Conservation (phyloP, 148 eudicot genomes). For the Vaccinium macrocarpon region DNA sequence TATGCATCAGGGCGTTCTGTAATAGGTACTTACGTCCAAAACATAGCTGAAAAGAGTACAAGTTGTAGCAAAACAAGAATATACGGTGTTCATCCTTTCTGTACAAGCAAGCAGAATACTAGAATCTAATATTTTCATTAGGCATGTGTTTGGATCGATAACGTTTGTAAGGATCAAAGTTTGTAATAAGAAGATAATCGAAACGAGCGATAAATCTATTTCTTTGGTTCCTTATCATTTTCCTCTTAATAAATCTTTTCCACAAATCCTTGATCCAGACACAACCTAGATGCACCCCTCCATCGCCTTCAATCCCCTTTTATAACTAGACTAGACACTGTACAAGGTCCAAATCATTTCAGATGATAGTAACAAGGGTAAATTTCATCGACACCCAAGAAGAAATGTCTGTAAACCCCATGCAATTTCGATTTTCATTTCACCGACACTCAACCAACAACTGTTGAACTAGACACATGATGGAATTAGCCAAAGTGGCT, state of each 20-base stretch:
- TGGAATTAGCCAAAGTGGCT: no score
- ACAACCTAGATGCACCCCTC: not conserved
- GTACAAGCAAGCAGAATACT: not conserved
- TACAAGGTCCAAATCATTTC: not conserved
- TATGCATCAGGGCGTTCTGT: not conserved
- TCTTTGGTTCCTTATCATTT: not conserved
- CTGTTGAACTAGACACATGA: no score
- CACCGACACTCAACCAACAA: no score
- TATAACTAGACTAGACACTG: not conserved
- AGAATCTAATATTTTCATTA: not conserved
- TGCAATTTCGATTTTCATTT: no score
- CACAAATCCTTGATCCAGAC: not conserved
- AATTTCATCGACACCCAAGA: no score
- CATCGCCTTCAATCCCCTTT: no score
- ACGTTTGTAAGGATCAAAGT: not conserved
- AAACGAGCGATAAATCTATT: not conserved
- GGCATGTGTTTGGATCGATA: not conserved
- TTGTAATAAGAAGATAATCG: not conserved
- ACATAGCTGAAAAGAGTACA: no score
- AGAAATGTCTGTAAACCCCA: no score
- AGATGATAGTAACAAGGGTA: not conserved
- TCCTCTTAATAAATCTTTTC: not conserved
- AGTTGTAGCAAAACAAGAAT: no score
- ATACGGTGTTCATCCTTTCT: not conserved
- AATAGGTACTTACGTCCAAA: not conserved